A percentile compares a stretch with the other conserved stretches of the same genome.
phyloP scores from a whole-genome alignment of 2,329 filamentous ascomycete species.

The Cryphonectria radicalis region DNA sequence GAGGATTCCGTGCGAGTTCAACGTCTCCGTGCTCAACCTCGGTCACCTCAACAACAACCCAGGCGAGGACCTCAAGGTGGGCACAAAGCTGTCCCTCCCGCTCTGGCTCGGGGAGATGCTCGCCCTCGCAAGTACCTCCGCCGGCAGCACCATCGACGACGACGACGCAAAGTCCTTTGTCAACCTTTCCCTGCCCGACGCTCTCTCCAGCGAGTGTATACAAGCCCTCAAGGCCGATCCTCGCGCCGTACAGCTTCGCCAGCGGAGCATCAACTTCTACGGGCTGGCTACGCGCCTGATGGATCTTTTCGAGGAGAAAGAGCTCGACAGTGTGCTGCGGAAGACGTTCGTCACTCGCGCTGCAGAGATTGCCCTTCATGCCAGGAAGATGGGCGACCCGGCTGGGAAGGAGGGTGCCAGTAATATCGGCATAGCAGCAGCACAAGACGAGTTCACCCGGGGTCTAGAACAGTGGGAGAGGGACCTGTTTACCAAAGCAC shows the following conservation, averaged over 20 bases:
- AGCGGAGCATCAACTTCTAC: constrained; percentile 87
- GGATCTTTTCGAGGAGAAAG: constrained; percentile 83
- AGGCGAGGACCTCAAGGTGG: constrained; percentile 70
- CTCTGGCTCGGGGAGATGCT: constrained; percentile 97
- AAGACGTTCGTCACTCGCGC: constrained; percentile 83
- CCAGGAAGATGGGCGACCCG: constrained; percentile 75
- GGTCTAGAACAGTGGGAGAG: constrained; percentile 92
- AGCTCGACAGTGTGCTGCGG: constrained; percentile 74
- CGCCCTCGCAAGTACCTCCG: constrained; percentile 64
- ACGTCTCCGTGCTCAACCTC: constrained; percentile 83
- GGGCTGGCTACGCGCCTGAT: constrained; percentile 82
- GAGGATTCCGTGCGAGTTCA: constrained; percentile 96
- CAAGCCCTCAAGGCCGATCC: constrained; percentile 92
- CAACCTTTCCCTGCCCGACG: constrained; percentile 78
- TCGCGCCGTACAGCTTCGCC: constrained; percentile 79
- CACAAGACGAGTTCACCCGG: constrained; percentile 81
- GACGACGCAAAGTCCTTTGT: constrained; percentile 63
- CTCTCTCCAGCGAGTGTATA: constrained; percentile 78
- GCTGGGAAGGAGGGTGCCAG: constrained; percentile 72
- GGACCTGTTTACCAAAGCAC: constrained; percentile 71
- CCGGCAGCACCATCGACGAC: constrained; percentile 36
- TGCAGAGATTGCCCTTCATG: constrained; percentile 83
- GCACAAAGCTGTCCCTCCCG: constrained; percentile 80
- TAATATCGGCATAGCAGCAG: constrained; percentile 59
- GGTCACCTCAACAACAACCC: constrained; percentile 89